Conservation (phyloP, 495 filamentous ascomycete genomes). For the Penicillium riverlandense region DNA sequence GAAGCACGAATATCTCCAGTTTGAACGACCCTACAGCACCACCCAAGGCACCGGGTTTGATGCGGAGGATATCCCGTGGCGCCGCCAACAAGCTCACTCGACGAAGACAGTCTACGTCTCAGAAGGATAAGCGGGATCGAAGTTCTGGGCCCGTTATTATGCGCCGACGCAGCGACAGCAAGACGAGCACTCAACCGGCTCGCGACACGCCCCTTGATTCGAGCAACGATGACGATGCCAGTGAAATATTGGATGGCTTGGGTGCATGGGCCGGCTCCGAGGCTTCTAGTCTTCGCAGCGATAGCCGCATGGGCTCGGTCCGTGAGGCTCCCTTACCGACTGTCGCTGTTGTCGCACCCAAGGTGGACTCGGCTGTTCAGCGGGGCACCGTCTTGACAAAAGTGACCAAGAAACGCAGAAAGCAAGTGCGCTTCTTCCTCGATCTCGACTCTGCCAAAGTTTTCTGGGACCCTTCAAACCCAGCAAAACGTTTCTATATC, state of each 20-base stretch:
- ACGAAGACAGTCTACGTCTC: constrained; percentile 65
- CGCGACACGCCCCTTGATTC: constrained; percentile 45
- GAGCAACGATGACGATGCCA: constrained; percentile 53
- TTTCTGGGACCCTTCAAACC: constrained; percentile 73
- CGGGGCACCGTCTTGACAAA: constrained; percentile 72
- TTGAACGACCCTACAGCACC: constrained; percentile 48
- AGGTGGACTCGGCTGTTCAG: constrained; percentile 62
- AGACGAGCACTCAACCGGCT: constrained; percentile 51
- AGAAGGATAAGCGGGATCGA: constrained; percentile 68
- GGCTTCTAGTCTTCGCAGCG: constrained; percentile 31
- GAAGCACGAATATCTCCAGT: constrained; percentile 20
- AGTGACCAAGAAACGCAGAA: constrained; percentile 73
- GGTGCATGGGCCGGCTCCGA: constrained; percentile 32
- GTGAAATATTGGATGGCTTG: constrained; percentile 45
- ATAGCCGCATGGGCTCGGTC: constrained; percentile 22
- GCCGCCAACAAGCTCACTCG: constrained; percentile 54
- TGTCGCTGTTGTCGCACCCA: constrained; percentile 50
- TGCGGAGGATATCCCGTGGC: constrained; percentile 60
- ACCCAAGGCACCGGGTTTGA: constrained; percentile 48
- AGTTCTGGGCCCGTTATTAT: constrained; percentile 85
- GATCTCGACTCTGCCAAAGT: constrained; percentile 79
- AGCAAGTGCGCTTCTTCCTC: constrained; percentile 66
- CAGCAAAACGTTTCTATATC: constrained; percentile 79
- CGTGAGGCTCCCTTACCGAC: constrained; percentile 15
- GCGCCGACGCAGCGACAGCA: constrained; percentile 82